Evolutionary conservation across 176 grass and related monocot species (phyloP), one percentile per base, ranked within the genome.

Genomic region (Sorghum bicolor): DNA sequence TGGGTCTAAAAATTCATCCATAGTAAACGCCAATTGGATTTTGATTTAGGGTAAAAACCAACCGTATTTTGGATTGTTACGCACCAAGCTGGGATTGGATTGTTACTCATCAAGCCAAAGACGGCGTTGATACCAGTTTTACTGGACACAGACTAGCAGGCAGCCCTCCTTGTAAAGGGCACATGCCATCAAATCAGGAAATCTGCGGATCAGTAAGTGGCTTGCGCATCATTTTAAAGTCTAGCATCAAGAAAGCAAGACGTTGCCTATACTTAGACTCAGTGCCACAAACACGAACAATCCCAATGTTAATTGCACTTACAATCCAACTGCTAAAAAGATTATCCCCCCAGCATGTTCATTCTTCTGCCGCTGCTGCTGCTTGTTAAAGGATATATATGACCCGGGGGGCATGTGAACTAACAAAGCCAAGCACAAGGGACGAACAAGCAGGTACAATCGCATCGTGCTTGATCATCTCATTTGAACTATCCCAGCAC

Each of bases 401-500:
- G 57, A 60, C 57, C 55, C 2, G 8, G 61, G 58, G 63, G 30
- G n/a, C 17, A 45, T 39, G 71, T 10, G 1, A 12, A 22, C 5
- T n/a, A 87, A 67, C 65, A 61, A 82, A 55, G 75, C 17, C 17
- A 28, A 85, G 30, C 31, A 87, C 37, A 83, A 75, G 32, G 26
- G 29, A 63, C 45, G 60, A 82, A 87, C 68, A 79, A 67, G 38
- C 16, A 14, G 65, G 72, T 40, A 38, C 44, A 45, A 34, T 44
- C 4, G 25, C 53, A 1, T 48, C 38, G 12, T 72, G 70, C 9
- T 44, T 67, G 40, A 68, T 63, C 60, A 99, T 89, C 80, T 92
- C 87, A 94, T 94, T 69, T 99, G 97, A 20, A 99, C 93, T 81
- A 99, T 99, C 61, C 97, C 97, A 31, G 97, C 97, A 4, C 69